These are phyloP conservation scores for Austropuccinia psidii DNA, from an alignment of 1,284 basidiomycete genomes.

Conservation along the genomic window DNA sequence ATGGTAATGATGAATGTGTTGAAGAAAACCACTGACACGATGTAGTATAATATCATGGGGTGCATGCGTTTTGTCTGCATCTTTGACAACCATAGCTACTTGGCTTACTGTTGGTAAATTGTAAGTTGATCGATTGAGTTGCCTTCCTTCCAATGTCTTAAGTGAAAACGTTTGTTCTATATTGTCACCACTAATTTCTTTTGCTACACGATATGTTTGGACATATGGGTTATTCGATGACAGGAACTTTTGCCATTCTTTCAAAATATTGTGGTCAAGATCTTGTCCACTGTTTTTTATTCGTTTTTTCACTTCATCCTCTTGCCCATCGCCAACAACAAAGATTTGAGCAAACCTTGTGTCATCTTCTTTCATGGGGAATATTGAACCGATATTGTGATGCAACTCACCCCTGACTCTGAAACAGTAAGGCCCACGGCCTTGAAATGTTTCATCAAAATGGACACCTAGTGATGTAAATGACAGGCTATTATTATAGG, in stretches of 20 bases:
- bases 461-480: background rate
- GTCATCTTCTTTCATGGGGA: background rate
- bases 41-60: background rate
- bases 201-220: background rate
- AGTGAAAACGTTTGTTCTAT: background rate
- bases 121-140: background rate
- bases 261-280: background rate
- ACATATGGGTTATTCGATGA: background rate
- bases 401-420: background rate
- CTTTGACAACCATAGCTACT: background rate
- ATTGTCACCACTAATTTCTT: background rate
- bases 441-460: background rate
- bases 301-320: background rate
- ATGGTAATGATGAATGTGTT: background rate
- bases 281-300: background rate
- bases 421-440: background rate
- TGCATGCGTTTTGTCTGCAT: background rate
- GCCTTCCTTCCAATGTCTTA: no score
- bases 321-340: background rate
- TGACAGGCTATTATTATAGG: background rate
- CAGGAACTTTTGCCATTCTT: background rate
- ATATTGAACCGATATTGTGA: background rate
- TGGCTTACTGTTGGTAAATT: background rate
- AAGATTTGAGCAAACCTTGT: constrained; percentile 9
- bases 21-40: background rate